Percentiles rank a stretch among this genome's conserved stretches.
Conservation (phyloP, 768 basidiomycete genomes). For the Termitomyces sp. region DNA sequence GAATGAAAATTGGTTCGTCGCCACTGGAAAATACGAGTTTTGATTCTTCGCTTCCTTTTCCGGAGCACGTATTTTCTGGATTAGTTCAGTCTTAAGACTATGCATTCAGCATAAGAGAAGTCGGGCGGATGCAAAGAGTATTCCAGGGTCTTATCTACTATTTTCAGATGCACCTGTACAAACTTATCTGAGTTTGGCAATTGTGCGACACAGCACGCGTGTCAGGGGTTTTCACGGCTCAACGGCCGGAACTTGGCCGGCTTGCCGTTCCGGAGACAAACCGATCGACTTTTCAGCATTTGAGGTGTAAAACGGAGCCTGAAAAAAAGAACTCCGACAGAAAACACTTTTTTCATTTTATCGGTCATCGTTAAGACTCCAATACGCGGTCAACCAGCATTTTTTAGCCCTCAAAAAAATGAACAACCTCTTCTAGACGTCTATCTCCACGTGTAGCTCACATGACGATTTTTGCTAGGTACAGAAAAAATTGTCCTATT, state of each 20-base stretch:
- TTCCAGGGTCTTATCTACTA: not conserved
- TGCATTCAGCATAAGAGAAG: not conserved
- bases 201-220: not conserved
- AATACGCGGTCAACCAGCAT: not conserved
- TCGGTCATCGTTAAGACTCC: not conserved
- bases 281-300: not conserved
- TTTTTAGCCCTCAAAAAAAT: not conserved
- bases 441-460: not conserved
- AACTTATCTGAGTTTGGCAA: not conserved
- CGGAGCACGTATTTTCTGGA: too few relatives aligned
- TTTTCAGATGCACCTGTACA: not conserved
- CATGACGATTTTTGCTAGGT: not conserved
- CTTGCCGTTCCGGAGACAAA: not conserved
- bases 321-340: not conserved
- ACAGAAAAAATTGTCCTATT: not conserved
- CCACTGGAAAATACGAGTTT: not conserved
- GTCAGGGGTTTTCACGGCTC: not conserved
- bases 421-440: not conserved
- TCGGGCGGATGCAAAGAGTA: not conserved
- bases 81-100: too few relatives aligned
- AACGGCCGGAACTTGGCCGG: not conserved
- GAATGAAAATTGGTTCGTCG: not conserved
- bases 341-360: not conserved
- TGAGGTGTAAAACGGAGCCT: not conserved
- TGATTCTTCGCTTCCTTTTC: not conserved